Percentiles rank a stretch among this genome's conserved stretches.
phyloP scores from a whole-genome alignment of 164 flowering plant species.

The Magnolia sinica region DNA sequence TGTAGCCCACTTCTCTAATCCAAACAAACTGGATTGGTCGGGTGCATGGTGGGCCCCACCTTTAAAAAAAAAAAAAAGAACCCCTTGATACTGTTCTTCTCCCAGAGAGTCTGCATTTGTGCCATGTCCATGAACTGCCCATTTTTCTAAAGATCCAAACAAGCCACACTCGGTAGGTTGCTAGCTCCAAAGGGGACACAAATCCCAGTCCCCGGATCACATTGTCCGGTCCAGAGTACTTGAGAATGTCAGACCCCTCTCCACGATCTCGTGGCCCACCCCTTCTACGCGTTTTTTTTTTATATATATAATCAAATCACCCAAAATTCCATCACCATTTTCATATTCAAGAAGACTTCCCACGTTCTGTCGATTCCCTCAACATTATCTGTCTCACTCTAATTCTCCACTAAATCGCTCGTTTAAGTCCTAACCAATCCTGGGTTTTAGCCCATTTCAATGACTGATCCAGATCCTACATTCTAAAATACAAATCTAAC shows the following conservation, averaged over 20 bases:
- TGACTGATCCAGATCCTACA: not conserved
- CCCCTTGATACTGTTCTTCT: no score
- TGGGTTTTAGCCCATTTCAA: not conserved
- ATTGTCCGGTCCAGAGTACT: not conserved
- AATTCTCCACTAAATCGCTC: not conserved
- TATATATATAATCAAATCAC: not conserved
- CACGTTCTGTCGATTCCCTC: slow-evolving; percentile 12
- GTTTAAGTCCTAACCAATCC: not conserved
- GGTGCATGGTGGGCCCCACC: no score
- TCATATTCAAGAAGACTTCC: slow-evolving; percentile 2
- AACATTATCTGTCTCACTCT: not conserved
- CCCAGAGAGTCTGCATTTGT: no score
- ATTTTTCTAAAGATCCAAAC: no score
- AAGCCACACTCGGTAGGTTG: not conserved
- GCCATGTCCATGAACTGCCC: no score
- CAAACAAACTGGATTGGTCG: no score
- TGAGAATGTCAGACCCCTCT: slow-evolving; percentile 7
- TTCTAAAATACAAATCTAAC: not conserved
- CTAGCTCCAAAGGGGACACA: not conserved
- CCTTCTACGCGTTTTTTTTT: not conserved
- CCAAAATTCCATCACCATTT: not conserved
- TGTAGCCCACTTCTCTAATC: no score
- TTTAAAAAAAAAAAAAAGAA: no score
- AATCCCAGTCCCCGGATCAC: slow-evolving; percentile 6
- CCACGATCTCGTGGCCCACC: slow-evolving; percentile 8